Percentiles rank a stretch among this genome's conserved stretches.
These are phyloP conservation scores for Eucalyptus shirleyi DNA, from an alignment of 345 rosid species.

Conservation along the genomic window DNA sequence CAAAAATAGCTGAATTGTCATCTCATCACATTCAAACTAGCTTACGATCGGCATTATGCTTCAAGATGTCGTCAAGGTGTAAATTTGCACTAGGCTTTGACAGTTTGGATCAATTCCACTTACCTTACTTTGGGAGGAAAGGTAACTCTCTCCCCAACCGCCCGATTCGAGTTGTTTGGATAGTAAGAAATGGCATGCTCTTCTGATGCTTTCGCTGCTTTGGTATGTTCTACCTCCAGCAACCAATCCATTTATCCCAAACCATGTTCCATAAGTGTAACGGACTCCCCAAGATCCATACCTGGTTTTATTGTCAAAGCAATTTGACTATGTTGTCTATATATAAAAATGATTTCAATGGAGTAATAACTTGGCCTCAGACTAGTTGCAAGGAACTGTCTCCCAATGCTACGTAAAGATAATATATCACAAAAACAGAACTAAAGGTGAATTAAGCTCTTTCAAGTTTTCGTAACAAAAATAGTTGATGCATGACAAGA, in stretches of 20 bases:
- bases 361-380: not conserved
- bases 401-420: not conserved
- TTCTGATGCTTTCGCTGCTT: slow-evolving; percentile 14
- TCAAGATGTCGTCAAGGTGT: not conserved
- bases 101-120: not conserved
- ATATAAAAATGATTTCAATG: not conserved
- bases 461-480: not conserved
- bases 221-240: slow-evolving; percentile 25
- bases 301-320: slow-evolving; percentile 7
- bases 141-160: slow-evolving; percentile 72
- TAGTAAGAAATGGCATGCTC: slow-evolving; percentile 44
- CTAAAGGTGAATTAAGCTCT: not conserved
- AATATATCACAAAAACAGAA: not conserved
- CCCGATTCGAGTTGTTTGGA: slow-evolving; percentile 45
- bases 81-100: not conserved
- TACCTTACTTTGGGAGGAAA: slow-evolving; percentile 43
- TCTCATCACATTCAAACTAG: not conserved
- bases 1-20: not conserved
- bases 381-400: not conserved
- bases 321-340: not conserved
- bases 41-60: not conserved
- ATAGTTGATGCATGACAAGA: not conserved
- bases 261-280: slow-evolving; percentile 76
- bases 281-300: slow-evolving; percentile 78
- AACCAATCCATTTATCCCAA: slow-evolving; percentile 47